These are phyloP conservation scores for Fonsecaea nubica DNA, from an alignment of 2,329 filamentous ascomycete species.

Conservation along the genomic window DNA sequence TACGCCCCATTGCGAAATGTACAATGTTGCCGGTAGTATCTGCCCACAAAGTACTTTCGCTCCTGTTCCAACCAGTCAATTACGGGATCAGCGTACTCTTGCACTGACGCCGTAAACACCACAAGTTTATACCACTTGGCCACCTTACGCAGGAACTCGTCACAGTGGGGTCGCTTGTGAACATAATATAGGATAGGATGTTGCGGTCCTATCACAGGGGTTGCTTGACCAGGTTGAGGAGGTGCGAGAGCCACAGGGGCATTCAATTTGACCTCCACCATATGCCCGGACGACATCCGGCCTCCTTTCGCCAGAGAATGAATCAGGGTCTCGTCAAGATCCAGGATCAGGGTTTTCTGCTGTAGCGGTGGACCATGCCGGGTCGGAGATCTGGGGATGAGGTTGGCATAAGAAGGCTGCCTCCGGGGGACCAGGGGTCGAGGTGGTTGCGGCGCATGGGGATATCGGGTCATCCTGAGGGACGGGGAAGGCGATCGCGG, in stretches of 20 bases:
- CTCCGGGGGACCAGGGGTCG: slow-evolving; percentile 86
- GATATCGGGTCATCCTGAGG: slow-evolving; percentile 80
- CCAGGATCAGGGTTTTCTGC: slow-evolving; percentile 92
- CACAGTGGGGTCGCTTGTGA: slow-evolving; percentile 94
- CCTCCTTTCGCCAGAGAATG: slow-evolving; percentile 98
- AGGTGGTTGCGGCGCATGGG: slow-evolving; percentile 85
- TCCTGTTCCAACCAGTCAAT: slow-evolving; percentile 99
- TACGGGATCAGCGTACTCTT: slow-evolving; percentile 97
- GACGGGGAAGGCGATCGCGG: slow-evolving; percentile 80
- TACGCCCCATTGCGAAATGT: slow-evolving; percentile 94
- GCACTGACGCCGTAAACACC: slow-evolving; percentile 94
- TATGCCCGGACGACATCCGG: slow-evolving; percentile 93
- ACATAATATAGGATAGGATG: slow-evolving; percentile 99
- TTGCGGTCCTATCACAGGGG: slow-evolving; percentile 72
- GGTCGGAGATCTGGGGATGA: slow-evolving; percentile 57
- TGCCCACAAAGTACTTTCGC: slow-evolving; percentile 90
- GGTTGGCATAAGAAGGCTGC: slow-evolving; percentile 82
- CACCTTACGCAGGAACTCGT: slow-evolving; percentile 92
- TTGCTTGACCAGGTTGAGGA: slow-evolving; percentile 44
- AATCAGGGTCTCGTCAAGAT: slow-evolving; percentile 96
- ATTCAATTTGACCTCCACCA: slow-evolving; percentile 95
- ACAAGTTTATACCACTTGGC: slow-evolving; percentile 99
- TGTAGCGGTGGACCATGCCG: slow-evolving; percentile 47
- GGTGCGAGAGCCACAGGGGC: slow-evolving; percentile 67
- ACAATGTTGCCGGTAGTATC: slow-evolving; percentile 97